These are phyloP conservation scores for Candida sanyiensis DNA, from an alignment of 805 yeast species.

Conservation along the genomic window DNA sequence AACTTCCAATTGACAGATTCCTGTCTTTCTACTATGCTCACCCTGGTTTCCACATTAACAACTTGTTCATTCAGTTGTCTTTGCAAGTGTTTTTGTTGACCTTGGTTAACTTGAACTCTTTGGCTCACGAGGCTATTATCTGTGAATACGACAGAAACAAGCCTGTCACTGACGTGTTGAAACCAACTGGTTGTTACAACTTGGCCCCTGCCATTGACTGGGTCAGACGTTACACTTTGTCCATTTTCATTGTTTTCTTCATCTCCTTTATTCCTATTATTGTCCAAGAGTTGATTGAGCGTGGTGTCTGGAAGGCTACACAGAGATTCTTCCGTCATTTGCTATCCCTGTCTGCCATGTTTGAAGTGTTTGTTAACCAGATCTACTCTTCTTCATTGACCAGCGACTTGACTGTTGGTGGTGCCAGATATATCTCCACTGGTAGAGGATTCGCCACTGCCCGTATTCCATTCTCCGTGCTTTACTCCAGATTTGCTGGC, in stretches of 20 bases:
- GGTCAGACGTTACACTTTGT: slow-evolving; percentile 75
- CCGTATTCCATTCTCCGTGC: slow-evolving; percentile 67
- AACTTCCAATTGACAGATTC: slow-evolving; percentile 74
- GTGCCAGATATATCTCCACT: slow-evolving; percentile 81
- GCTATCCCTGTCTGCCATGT: slow-evolving; percentile 68
- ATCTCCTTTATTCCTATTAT: slow-evolving; percentile 75
- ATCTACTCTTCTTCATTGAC: slow-evolving; percentile 66
- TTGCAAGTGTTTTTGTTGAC: slow-evolving; percentile 68
- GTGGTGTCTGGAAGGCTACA: slow-evolving; percentile 73
- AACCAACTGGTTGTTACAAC: slow-evolving; percentile 71
- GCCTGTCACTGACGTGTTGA: slow-evolving; percentile 61
- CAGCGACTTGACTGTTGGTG: slow-evolving; percentile 74
- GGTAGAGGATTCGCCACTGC: slow-evolving; percentile 86
- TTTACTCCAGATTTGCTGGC: slow-evolving; percentile 74
- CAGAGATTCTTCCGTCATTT: slow-evolving; percentile 67
- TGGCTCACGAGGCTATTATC: slow-evolving; percentile 64
- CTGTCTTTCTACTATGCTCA: slow-evolving; percentile 81
- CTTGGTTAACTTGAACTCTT: slow-evolving; percentile 62
- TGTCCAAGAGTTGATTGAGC: slow-evolving; percentile 74
- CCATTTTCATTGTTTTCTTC: slow-evolving; percentile 77
- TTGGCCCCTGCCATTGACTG: slow-evolving; percentile 70
- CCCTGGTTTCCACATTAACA: slow-evolving; percentile 81
- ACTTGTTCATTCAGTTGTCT: slow-evolving; percentile 70
- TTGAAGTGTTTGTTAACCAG: slow-evolving; percentile 80
- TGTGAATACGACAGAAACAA: slow-evolving; percentile 61